phyloP scores from a whole-genome alignment of 257 asterid species.

The Solanum sejunctum region DNA sequence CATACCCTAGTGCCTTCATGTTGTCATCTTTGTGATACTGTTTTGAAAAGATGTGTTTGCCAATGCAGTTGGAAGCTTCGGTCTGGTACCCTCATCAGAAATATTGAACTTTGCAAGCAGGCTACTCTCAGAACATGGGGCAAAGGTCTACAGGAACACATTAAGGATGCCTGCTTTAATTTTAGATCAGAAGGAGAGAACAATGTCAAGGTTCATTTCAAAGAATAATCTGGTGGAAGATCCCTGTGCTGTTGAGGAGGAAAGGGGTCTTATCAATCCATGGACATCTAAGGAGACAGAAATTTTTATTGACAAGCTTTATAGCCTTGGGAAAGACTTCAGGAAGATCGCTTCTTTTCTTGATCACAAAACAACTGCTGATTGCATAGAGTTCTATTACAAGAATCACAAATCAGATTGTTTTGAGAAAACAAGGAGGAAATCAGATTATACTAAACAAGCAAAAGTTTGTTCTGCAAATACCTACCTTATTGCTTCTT shows the following conservation, averaged over 20 bases:
- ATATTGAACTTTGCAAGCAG: constrained; percentile 29
- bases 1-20: not conserved
- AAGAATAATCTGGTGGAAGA: constrained; percentile 80
- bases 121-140: constrained; percentile 47
- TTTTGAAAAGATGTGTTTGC: not conserved
- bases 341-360: constrained; percentile 67
- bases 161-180: constrained; percentile 82
- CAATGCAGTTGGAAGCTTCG: constrained; percentile 55
- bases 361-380: constrained; percentile 68
- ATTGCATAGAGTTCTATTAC: constrained; percentile 90
- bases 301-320: constrained; percentile 67
- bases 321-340: constrained; percentile 70
- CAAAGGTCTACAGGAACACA: constrained; percentile 46
- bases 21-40: not conserved
- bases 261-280: constrained; percentile 53
- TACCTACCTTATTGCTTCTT: constrained; percentile 60
- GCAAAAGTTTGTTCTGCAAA: constrained; percentile 38
- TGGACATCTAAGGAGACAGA: constrained; percentile 77
- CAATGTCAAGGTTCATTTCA: constrained; percentile 51
- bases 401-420: constrained; percentile 83
- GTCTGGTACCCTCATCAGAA: constrained; percentile 45
- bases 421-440: constrained; percentile 59
- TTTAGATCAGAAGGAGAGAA: constrained; percentile 46
- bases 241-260: constrained; percentile 70
- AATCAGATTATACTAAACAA: constrained; percentile 41